Percentiles rank a stretch among this genome's conserved stretches.
Conservation (phyloP, 495 filamentous ascomycete genomes). For the Penicillium canescens region DNA sequence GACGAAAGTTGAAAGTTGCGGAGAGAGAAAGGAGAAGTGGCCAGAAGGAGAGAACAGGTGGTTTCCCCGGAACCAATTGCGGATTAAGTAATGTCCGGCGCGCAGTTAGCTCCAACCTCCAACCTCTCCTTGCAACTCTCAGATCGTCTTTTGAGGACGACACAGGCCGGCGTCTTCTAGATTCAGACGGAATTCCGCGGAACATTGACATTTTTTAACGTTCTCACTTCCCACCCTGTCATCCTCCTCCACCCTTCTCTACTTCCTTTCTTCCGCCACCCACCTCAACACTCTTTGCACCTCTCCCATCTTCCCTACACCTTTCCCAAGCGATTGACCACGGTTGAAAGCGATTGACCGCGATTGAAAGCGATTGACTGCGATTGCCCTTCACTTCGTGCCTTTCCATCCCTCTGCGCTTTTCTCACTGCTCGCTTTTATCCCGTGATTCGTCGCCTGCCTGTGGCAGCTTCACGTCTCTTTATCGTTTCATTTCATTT, state of each 20-base stretch:
- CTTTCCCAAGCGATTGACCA: not conserved
- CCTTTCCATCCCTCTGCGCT: not conserved
- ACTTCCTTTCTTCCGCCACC: not conserved
- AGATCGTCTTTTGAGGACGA: too few species aligned
- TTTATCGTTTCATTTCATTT: not conserved
- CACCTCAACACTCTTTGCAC: not conserved
- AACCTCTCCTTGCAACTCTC: too few species aligned
- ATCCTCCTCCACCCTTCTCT: too few species aligned
- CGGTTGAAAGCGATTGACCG: too few species aligned
- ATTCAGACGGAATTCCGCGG: too few species aligned
- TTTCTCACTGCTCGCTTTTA: not conserved
- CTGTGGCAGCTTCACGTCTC: slow-evolving; percentile 15
- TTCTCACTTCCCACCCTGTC: too few species aligned
- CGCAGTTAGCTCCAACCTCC: too few species aligned
- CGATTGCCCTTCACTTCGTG: not conserved
- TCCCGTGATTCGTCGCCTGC: slow-evolving; percentile 12
- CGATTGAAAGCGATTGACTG: slow-evolving; percentile 8
- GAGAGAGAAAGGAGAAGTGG: slow-evolving; percentile 1
- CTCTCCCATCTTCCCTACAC: not conserved
- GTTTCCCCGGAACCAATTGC: slow-evolving; percentile 5
- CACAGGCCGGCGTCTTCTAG: too few species aligned
- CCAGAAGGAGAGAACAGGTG: slow-evolving; percentile 11
- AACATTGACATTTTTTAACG: too few species aligned
- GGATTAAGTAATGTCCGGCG: not conserved
- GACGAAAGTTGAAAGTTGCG: slow-evolving; percentile 1